Evolutionary conservation across 2,329 filamentous ascomycete species (phyloP).

Genomic region (Pezicula radicicola): DNA sequence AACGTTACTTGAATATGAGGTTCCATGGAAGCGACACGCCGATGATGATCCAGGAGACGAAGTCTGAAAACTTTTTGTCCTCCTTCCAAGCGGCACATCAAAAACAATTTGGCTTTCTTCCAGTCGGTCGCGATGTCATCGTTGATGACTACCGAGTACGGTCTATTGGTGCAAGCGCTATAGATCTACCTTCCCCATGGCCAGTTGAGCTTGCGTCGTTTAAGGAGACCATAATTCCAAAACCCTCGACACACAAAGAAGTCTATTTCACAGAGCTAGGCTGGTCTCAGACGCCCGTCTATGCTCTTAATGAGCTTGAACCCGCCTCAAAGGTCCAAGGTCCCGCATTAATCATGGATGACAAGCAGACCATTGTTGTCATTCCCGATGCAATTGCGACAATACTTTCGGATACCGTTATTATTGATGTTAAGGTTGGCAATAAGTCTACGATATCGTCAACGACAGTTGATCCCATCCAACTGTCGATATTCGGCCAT

Average conservation of each 20-base stretch:
- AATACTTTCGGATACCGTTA: conserved; percentile 74
- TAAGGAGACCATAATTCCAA: conserved; percentile 58
- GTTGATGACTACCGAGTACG: conserved; percentile 83
- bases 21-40: conserved; percentile 86
- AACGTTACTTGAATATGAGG: conserved; percentile 89
- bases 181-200: conserved; percentile 1
- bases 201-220: conserved; percentile 72
- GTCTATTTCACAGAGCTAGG: conserved; percentile 63
- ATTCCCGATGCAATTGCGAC: conserved; percentile 72
- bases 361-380: conserved; percentile 86
- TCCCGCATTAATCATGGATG: conserved; percentile 81
- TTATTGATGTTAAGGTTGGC: conserved; percentile 57
- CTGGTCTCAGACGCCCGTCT: conserved; percentile 65
- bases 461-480: conserved; percentile 64
- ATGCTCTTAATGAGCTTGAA: conserved; percentile 54
- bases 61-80: conserved; percentile 66
- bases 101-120: conserved; percentile 78
- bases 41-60: conserved; percentile 73
- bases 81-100: conserved; percentile 82
- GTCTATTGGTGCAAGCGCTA: conserved; percentile 59
- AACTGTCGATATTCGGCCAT: conserved; percentile 73
- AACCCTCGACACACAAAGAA: conserved; percentile 31
- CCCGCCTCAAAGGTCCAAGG: conserved; percentile 37
- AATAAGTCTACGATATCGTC: neutral
- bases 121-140: conserved; percentile 79